Evolutionary conservation across 192 early-diverging fungal species (phyloP).

Genomic region (Gigaspora rosea): DNA sequence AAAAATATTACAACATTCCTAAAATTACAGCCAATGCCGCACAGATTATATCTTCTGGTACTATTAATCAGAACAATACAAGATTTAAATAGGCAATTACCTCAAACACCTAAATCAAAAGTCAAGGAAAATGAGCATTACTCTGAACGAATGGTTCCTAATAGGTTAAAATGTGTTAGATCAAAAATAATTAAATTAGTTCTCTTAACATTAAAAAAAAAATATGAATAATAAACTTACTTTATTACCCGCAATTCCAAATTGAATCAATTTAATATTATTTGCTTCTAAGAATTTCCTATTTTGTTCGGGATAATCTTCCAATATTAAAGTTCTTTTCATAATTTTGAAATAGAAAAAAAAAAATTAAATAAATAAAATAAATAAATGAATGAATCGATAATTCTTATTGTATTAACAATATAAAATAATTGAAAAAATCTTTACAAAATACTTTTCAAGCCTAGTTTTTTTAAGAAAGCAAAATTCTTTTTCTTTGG

Average conservation of each 20-base stretch:
- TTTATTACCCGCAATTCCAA: conserved; percentile 92
- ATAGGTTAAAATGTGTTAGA: neutral
- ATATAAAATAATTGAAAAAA: neutral
- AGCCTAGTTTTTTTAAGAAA: conserved; percentile 83
- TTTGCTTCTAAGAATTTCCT: conserved; percentile 80
- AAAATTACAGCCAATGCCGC: conserved; percentile 57
- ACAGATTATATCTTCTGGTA: conserved; percentile 63
- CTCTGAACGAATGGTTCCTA: conserved; percentile 71
- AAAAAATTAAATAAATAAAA: neutral
- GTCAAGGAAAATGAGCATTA: conserved; percentile 32
- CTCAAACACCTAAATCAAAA: neutral
- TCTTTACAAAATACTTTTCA: conserved; percentile 83
- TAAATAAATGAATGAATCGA: neutral
- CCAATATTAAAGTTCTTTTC: conserved; percentile 82
- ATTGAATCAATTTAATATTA: conserved; percentile 81
- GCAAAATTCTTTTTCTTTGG: conserved; percentile 91
- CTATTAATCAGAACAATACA: conserved; percentile 15
- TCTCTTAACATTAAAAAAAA: neutral
- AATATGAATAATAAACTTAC: conserved; percentile 39
- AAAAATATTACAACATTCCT: conserved; percentile 30
- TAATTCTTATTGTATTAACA: too few relatives aligned
- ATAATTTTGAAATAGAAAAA: neutral
- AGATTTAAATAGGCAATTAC: neutral
- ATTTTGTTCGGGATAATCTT: conserved; percentile 91
- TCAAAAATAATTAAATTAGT: neutral